A percentile compares a stretch with the other conserved stretches of the same genome.
These are phyloP conservation scores for Fraxinus pennsylvanica DNA, from an alignment of 257 asterid species.

Conservation along the genomic window DNA sequence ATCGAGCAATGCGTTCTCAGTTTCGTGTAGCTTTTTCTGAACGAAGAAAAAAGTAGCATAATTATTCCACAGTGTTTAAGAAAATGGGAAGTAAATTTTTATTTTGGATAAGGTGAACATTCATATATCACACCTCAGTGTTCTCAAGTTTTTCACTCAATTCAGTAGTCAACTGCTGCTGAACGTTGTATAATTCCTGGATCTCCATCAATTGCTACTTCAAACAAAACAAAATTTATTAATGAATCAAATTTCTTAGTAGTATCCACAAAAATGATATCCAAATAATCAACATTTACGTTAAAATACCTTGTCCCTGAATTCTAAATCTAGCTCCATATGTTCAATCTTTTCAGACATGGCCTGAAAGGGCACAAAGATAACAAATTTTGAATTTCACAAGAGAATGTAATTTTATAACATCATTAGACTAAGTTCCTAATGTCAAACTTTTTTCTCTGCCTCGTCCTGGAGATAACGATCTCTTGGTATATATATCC, in stretches of 20 bases:
- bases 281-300: neutral
- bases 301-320: constrained; percentile 26
- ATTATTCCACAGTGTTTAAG: neutral
- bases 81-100: neutral
- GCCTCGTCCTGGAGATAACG: constrained; percentile 38
- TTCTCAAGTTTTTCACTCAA: constrained; percentile 44
- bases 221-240: neutral
- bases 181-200: constrained; percentile 43
- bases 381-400: constrained; percentile 12
- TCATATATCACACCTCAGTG: constrained; percentile 37
- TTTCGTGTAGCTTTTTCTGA: constrained; percentile 48
- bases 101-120: neutral
- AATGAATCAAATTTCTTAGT: constrained; percentile 4
- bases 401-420: constrained; percentile 12
- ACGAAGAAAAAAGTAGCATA: constrained; percentile 12
- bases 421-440: constrained; percentile 1
- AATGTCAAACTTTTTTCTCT: constrained; percentile 37
- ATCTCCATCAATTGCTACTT: constrained; percentile 49
- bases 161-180: constrained; percentile 49
- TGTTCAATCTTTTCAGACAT: constrained; percentile 95
- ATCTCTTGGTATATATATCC: constrained; percentile 36
- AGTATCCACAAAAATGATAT: neutral
- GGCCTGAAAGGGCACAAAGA: constrained; percentile 50
- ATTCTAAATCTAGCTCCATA: constrained; percentile 49
- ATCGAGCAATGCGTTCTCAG: constrained; percentile 38